Base-by-base conservation (phyloP, 345 rosid genomes). In the Syzygium grande region DNA sequence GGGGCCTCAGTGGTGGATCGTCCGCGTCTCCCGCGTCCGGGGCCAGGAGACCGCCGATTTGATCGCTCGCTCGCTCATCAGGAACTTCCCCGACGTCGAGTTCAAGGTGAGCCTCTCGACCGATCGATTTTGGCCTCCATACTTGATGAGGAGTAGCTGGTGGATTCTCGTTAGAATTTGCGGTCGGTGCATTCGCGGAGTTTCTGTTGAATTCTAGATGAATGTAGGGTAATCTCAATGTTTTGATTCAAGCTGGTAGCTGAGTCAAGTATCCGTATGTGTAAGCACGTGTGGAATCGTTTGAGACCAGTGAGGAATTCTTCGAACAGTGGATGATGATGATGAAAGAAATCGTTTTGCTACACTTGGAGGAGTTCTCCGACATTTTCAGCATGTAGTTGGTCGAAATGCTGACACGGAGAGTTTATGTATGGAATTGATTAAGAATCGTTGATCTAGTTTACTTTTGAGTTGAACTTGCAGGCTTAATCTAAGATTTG, bases 1-100 rank as follows among this genome's bases (percentile, higher is more conserved):
- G 52, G 99, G 99, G 85, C 96, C 97, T 17, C 96, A 92, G 51
- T 97, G 99, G 99, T 97, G 97, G 97, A 91, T 91, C 22, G 92
- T 96, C 51, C 92, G 95, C 87, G 96, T 93, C 56, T 87, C 95
- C 84, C 92, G 97, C 63, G 78, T 92, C 43, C 88, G 96, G 55
- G 94, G 93, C 80, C 91, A 93, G 19, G 94, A 92, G 87, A 95
- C 94, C 84, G 93, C 98, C 27, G 93, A 93, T 63, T 27, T 93
- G 23, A 87, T 95, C 59, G 98, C 97, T 88, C 93, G 95, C 23
- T 87, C 88, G 85, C 91, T 97, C 0, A 93, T 92, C 85, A 90
- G 93, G 87, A 90, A 91, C 52, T 94, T 91, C 87, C 98, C 99
- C 2, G 92, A 93, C 12, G 79, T 92, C 59, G 94, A 95, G 25